Conservation (phyloP, 768 basidiomycete species). For the Coprinellus micaceus region DNA sequence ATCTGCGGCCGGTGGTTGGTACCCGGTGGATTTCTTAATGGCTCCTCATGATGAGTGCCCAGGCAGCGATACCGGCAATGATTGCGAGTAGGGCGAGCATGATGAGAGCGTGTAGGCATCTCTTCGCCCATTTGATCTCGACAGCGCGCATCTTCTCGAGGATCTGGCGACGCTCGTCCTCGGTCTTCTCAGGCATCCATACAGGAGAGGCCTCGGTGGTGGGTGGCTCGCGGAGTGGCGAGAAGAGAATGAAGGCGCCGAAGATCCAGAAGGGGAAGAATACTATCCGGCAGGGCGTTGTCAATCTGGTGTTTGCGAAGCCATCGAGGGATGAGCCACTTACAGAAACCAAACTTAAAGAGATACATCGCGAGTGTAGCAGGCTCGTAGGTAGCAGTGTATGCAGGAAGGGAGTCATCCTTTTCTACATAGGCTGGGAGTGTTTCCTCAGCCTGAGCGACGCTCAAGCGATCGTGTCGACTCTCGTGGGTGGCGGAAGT, state of each 20-base stretch:
- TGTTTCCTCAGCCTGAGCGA: slow-evolving; percentile 18
- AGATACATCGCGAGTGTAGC: slow-evolving; percentile 56
- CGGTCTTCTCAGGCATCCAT: slow-evolving; percentile 57
- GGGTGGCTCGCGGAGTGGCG: slow-evolving; percentile 45
- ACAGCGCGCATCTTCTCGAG: slow-evolving; percentile 43
- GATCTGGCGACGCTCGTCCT: slow-evolving; percentile 44
- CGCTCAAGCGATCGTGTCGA: slow-evolving; percentile 35
- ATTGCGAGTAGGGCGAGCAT: slow-evolving; percentile 38
- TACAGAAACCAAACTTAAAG: slow-evolving; percentile 63
- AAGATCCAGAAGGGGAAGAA: slow-evolving; percentile 63
- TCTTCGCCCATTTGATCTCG: slow-evolving; percentile 55
- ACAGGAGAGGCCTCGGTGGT: slow-evolving; percentile 27
- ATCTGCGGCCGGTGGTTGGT: too few relatives aligned
- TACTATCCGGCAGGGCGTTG: too few relatives aligned
- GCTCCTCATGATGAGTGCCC: slow-evolving; percentile 23
- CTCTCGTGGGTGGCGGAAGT: slow-evolving; percentile 35
- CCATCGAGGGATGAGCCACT: slow-evolving; percentile 21
- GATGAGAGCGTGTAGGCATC: slow-evolving; percentile 52
- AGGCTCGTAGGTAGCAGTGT: slow-evolving; percentile 41
- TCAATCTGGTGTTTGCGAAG: too few relatives aligned
- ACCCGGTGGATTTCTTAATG: not conserved
- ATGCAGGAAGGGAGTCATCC: slow-evolving; percentile 31
- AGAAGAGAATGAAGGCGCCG: slow-evolving; percentile 52
- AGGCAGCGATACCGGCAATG: slow-evolving; percentile 29
- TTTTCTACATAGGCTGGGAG: slow-evolving; percentile 45